Percentiles rank a stretch among this genome's conserved stretches.
phyloP scores from a whole-genome alignment of 257 asterid species.

The Solanum clarkiae region DNA sequence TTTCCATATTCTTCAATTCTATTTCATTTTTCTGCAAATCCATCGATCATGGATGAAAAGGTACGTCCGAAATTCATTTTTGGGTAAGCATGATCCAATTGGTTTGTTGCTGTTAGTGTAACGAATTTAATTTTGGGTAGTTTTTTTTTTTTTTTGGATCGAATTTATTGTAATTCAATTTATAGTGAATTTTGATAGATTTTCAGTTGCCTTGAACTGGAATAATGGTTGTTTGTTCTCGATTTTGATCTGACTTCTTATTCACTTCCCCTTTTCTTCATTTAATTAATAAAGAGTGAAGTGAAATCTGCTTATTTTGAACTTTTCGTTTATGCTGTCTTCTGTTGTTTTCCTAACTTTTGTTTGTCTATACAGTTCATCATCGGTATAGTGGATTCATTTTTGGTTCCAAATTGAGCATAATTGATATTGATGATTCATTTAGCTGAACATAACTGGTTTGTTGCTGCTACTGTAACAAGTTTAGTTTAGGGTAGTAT shows the following conservation, averaged over 20 bases:
- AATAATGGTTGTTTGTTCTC: conserved; percentile 40
- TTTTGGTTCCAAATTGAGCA: not conserved
- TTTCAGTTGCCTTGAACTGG: conserved; percentile 17
- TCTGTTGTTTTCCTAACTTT: not conserved
- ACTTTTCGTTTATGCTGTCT: not conserved
- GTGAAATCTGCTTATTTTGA: not conserved
- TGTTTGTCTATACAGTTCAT: not conserved
- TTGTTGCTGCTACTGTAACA: not conserved
- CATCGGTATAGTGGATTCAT: not conserved
- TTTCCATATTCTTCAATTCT: not conserved
- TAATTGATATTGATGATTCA: not conserved
- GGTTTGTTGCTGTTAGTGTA: not conserved
- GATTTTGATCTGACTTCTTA: conserved; percentile 46
- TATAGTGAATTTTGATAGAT: not conserved
- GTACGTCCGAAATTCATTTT: not conserved
- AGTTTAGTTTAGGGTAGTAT: not conserved
- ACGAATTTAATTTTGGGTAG: not conserved
- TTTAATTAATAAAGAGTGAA: not conserved
- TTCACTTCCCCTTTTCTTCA: not conserved
- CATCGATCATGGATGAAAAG: not conserved
- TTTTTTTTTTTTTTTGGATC: too few species aligned
- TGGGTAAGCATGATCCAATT: not conserved
- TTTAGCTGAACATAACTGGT: not conserved
- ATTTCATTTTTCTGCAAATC: not conserved
- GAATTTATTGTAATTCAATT: not conserved